These are phyloP conservation scores for Schizochytrium sp. DNA, from an alignment of 108 stramenopile species.

Conservation along the genomic window DNA sequence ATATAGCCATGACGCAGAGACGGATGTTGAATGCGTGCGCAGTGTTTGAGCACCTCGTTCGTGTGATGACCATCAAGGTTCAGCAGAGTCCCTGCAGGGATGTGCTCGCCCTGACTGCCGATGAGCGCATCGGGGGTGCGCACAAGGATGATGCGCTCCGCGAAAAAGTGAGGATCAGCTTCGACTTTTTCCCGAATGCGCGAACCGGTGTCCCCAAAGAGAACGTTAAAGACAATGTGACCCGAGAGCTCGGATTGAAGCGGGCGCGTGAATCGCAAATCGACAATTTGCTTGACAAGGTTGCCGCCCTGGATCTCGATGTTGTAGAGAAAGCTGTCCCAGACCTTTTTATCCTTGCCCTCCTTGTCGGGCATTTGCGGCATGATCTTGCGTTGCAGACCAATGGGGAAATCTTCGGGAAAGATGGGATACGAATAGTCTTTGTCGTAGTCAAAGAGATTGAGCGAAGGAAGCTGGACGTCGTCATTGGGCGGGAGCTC, in stretches of 20 bases:
- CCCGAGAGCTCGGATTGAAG: conserved; percentile 1
- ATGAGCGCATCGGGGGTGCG: not conserved
- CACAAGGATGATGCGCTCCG: not conserved
- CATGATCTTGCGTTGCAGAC: not conserved
- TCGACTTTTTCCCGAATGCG: not conserved
- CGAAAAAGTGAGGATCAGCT: not conserved
- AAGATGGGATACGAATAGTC: not conserved
- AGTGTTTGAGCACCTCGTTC: conserved; percentile 1
- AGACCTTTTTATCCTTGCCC: not conserved
- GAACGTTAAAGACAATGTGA: not conserved
- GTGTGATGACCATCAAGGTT: conserved; percentile 5
- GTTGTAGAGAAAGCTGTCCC: not conserved
- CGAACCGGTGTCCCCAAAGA: not conserved
- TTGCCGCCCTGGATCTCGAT: not conserved
- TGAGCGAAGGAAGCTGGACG: not conserved
- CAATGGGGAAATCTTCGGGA: not conserved
- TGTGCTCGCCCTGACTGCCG: not conserved
- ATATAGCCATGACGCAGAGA: not conserved
- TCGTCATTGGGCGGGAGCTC: not conserved
- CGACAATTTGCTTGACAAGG: not conserved
- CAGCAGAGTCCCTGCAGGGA: not conserved
- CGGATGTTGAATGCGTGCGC: not conserved
- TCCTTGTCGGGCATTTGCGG: conserved; percentile 14
- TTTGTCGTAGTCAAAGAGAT: conserved; percentile 1
- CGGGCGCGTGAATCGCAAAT: not conserved